Conservation (phyloP, 371 early-diverging fungal species). For the Thermomucor indicae-seudaticae region DNA sequence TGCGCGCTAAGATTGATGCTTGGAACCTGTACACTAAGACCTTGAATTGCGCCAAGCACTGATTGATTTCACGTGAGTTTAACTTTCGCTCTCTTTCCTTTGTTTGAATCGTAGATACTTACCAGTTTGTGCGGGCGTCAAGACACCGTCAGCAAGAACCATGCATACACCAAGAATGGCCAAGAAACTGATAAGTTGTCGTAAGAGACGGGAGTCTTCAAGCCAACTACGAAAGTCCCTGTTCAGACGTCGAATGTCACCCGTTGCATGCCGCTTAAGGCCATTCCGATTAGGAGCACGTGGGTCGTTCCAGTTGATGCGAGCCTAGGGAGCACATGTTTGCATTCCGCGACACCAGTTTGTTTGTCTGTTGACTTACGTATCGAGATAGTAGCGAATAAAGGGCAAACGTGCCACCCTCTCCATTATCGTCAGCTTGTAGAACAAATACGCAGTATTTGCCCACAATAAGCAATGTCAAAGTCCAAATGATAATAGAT, state of each 20-base stretch:
- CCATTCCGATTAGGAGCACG: conserved; percentile 4
- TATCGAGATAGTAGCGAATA: conserved; percentile 42
- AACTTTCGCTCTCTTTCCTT: no score
- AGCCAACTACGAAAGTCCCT: conserved; percentile 11
- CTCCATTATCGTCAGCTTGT: conserved; percentile 58
- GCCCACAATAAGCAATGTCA: conserved; percentile 42
- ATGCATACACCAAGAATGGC: conserved; percentile 26
- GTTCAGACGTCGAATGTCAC: conserved; percentile 11
- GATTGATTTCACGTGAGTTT: not conserved
- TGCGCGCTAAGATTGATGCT: conserved; percentile 7
- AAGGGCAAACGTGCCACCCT: conserved; percentile 61
- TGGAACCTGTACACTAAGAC: conserved; percentile 12
- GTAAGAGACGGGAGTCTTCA: conserved; percentile 16
- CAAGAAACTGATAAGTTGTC: conserved; percentile 10
- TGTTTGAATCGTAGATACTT: not conserved
- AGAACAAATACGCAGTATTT: conserved; percentile 53
- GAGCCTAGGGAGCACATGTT: not conserved
- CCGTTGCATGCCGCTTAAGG: conserved; percentile 11
- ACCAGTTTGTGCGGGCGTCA: conserved; percentile 37
- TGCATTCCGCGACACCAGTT: not conserved
- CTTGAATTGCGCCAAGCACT: conserved; percentile 25
- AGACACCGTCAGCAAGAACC: conserved; percentile 34
- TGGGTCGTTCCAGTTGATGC: conserved; percentile 18
- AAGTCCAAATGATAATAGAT: conserved; percentile 52
- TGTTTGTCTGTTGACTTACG: conserved; percentile 4